Conservation (phyloP, 2,329 filamentous ascomycete genomes). For the Seiridium unicorne region DNA sequence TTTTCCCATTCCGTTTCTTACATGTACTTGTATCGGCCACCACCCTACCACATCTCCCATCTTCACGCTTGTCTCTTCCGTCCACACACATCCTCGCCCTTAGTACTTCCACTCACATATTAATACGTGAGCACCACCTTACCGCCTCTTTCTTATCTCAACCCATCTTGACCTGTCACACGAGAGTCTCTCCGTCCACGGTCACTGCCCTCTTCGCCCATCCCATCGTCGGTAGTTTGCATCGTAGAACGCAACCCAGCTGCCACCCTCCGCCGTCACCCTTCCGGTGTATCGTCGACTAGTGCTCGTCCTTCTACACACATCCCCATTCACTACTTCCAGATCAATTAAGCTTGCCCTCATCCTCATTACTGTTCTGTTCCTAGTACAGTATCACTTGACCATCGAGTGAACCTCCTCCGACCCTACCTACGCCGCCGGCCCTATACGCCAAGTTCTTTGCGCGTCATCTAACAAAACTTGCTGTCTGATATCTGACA, state of each 20-base stretch:
- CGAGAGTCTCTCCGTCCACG: neutral
- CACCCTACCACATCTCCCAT: conserved; percentile 16
- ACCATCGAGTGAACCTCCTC: conserved; percentile 4
- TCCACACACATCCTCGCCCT: conserved; percentile 21
- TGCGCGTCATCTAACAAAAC: conserved; percentile 10
- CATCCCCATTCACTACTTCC: conserved; percentile 16
- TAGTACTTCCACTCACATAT: conserved; percentile 20
- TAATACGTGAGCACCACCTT: conserved; percentile 11
- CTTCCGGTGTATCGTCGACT: conserved; percentile 2
- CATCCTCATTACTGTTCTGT: conserved; percentile 4
- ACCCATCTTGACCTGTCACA: neutral
- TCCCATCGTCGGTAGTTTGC: neutral
- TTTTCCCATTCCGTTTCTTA: conserved; percentile 20
- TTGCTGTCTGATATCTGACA: conserved; percentile 13
- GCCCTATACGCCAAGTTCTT: neutral
- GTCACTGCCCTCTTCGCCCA: neutral
- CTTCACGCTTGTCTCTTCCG: neutral
- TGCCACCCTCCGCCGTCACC: neutral
- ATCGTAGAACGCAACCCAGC: neutral
- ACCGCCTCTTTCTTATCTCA: conserved; percentile 7
- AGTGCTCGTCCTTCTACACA: conserved; percentile 12
- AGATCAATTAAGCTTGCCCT: conserved; percentile 17
- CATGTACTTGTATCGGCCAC: conserved; percentile 17
- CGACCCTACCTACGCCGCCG: conserved; percentile 4
- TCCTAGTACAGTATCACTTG: conserved; percentile 7